Base-by-base conservation (phyloP, 2,329 filamentous ascomycete genomes). In the Aquanectria penicillioides region DNA sequence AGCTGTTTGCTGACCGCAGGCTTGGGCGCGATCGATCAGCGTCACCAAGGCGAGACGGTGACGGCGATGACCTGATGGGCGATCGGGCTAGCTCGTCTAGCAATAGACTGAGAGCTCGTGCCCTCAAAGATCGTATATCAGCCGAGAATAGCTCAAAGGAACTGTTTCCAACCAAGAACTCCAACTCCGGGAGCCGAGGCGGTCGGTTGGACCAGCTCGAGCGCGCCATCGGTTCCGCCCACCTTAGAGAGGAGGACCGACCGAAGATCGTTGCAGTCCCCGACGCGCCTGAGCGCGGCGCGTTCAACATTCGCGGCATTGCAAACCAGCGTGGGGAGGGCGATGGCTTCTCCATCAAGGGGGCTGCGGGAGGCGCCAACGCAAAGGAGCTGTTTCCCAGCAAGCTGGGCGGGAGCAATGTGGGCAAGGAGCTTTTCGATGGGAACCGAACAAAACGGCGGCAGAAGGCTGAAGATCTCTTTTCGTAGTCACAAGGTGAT, bases 381-480 rank as follows among this genome's bases (percentile, higher is more conserved):
- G 67, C 80, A 69, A 88, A 85, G 64, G 90, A 93, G 73, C 74
- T 93, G 17, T 93, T 93, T 67, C 90, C 90, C 0, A 81, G 81
- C 13, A 89, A 86, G 64, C 84, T 87, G 38, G 80, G 79, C 22
- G 64, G 62, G n/a, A 62, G 49, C 36, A 91, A 92, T 69, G 76
- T 83, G 2, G 86, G 86, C 46, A 92, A 91, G 74, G 90, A 93
- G 71, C 74, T 92, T 13, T 91, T 93, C 68, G 58, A 86, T 79
- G 62, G 69, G 87, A 22, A 64, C 20, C 65, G 69, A 44, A 49
- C 73, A 63, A 64, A 91, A 90, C 73, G 74, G 61, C 84, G 91
- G 63, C 86, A 89, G 67, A 87, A 81, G 70, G 91, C 91, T 0
- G 89, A 92, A 67, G 91, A 94, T 75, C 79, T 91, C 63, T 94